Base-by-base conservation (phyloP, 2,329 filamentous ascomycete genomes). In the Neodidymelliopsis sp. region DNA sequence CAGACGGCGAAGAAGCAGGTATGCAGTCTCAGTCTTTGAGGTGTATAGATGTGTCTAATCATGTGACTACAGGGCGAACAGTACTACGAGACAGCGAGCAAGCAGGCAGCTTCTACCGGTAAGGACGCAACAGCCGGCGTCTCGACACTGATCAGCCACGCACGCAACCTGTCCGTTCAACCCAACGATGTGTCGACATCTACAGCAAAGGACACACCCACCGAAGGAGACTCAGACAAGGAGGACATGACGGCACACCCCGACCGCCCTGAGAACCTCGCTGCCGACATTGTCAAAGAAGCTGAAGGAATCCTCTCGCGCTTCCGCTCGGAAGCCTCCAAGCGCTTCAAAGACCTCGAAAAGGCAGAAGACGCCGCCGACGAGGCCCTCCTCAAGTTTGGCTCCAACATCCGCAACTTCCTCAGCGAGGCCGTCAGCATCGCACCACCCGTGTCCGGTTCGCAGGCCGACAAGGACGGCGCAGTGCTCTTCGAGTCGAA, bases 281-380 rank as follows among this genome's bases (percentile, higher is more conserved):
- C 76, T 27, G 75, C 76, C 36, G 78, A 81, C 57, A 80, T 81
- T 25, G 74, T 79, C 47, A 79, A 78, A 48, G 80, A 83, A 59
- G 82, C 81, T 6, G 81, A 84, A 45, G 77, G 85, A 9, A 86
- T 96, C 49, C 84, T 97, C 22, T 84, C 88, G 4, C 84, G 89
- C 33, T 84, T 97, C 70, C 84, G 86, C 48, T 75, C 79, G 15
- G 90, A 95, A 75, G 91, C 91, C 4, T 80, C 89, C 19, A 91
- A 91, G 74, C 84, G 91, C 36, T 78, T 97, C 50, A 94, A 90
- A 67, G 91, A 97, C 51, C 86, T 97, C 15, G 90, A 97, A 68
- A 85, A 85, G 62, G 94, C 93, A 10, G 94, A 99, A 74, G 93
- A 97, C 68, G 93, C 93, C 4, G 94, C 94, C 6, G 94, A 99